These are phyloP conservation scores for Scheffersomyces ergatensis DNA, from an alignment of 805 yeast species.

Conservation along the genomic window DNA sequence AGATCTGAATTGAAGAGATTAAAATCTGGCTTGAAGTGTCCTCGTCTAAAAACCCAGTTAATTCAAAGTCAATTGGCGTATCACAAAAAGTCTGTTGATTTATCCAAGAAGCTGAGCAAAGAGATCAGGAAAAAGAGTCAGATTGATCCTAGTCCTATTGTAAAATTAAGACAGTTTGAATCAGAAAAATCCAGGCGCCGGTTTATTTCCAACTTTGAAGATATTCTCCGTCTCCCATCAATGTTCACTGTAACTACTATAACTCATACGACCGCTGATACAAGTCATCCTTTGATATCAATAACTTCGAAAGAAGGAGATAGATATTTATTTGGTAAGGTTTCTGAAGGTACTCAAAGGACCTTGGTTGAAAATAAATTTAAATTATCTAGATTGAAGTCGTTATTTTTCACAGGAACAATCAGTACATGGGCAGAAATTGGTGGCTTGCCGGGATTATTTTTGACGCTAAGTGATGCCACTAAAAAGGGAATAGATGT, in stretches of 20 bases:
- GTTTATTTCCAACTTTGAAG: conserved; percentile 9
- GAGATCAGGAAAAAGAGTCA: neutral
- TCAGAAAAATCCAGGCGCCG: conserved; percentile 2
- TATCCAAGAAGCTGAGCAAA: neutral
- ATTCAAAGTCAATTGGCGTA: neutral
- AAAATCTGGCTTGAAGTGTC: neutral
- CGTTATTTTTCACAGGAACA: conserved; percentile 77
- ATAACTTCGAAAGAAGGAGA: conserved; percentile 50
- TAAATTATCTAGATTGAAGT: conserved; percentile 54
- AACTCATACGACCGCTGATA: conserved; percentile 54
- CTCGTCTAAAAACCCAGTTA: neutral
- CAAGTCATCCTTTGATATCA: conserved; percentile 54
- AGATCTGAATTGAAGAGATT: neutral
- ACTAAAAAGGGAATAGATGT: conserved; percentile 59
- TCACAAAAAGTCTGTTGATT: neutral
- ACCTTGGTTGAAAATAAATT: conserved; percentile 54
- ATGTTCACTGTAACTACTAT: conserved; percentile 54
- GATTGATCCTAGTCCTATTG: neutral
- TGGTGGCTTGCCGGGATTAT: conserved; percentile 91
- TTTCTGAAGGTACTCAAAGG: conserved; percentile 87
- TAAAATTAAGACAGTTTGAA: neutral
- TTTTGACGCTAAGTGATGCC: conserved; percentile 79
- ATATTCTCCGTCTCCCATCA: conserved; percentile 8
- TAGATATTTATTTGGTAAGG: conserved; percentile 69
- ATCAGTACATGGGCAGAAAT: conserved; percentile 66